phyloP scores from a whole-genome alignment of 75 land plant genomes.

The Pinus tabuliformis region DNA sequence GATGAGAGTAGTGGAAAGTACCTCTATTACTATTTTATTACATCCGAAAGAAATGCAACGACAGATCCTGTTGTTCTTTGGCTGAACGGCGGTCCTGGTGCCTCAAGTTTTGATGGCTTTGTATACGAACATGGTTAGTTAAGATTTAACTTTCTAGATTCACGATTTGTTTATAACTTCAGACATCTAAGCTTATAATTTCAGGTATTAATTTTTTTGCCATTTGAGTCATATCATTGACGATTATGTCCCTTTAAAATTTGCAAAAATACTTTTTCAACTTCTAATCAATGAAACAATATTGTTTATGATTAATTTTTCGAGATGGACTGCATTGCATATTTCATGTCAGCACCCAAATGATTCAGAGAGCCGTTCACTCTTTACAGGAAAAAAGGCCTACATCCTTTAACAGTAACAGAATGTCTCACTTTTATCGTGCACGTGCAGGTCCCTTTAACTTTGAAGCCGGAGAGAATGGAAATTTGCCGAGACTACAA shows the following conservation, averaged over 20 bases:
- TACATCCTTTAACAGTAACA: not conserved
- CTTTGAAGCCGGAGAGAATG: conserved; percentile 40
- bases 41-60: conserved; percentile 57
- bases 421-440: not conserved
- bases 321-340: not conserved
- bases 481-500: conserved; percentile 49
- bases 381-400: not conserved
- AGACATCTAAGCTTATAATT: not conserved
- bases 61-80: conserved; percentile 87
- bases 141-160: not conserved
- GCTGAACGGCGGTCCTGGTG: conserved; percentile 98
- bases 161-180: not conserved
- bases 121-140: conserved; percentile 65
- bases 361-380: not conserved
- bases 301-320: too few relatives aligned
- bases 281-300: too few relatives aligned
- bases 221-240: not conserved
- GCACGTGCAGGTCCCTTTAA: conserved; percentile 68
- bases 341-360: not conserved
- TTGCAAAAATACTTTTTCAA: not conserved
- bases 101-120: conserved; percentile 95
- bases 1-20: conserved; percentile 43
- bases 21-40: conserved; percentile 85
- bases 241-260: not conserved
- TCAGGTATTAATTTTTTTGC: not conserved